phyloP scores from a whole-genome alignment of 148 eudicot genomes.

The Silene latifolia region DNA sequence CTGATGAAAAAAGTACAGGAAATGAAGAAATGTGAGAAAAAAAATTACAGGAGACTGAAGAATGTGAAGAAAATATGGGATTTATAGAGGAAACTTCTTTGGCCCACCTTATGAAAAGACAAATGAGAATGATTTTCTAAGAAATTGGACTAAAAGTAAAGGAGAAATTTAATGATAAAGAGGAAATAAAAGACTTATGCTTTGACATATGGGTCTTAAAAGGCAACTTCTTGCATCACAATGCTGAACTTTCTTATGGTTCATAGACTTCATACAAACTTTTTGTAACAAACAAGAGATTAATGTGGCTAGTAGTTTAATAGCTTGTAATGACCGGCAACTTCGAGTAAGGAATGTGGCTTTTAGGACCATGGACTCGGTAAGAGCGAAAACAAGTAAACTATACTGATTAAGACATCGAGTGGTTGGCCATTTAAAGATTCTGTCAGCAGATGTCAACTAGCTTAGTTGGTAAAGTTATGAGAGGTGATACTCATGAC shows the following conservation, averaged over 20 bases:
- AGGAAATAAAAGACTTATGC: background rate
- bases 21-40: background rate
- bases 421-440: background rate
- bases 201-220: conserved; percentile 15
- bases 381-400: background rate
- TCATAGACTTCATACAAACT: conserved; percentile 8
- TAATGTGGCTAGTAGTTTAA: background rate
- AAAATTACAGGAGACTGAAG: background rate
- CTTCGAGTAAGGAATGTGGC: background rate
- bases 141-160: conserved; percentile 1
- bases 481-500: too few species aligned
- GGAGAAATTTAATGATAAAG: background rate
- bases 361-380: background rate
- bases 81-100: conserved; percentile 23
- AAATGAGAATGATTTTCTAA: conserved; percentile 10
- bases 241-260: conserved; percentile 8
- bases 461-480: too few species aligned
- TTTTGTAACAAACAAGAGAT: conserved; percentile 6
- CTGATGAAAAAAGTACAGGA: background rate
- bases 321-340: conserved; percentile 17
- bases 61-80: conserved; percentile 4
- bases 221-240: conserved; percentile 17
- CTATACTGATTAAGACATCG: background rate
- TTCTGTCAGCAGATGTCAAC: too few species aligned
- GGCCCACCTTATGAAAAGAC: conserved; percentile 22